Conservation (phyloP, 495 filamentous ascomycete species). For the Penicillium pancosmium region DNA sequence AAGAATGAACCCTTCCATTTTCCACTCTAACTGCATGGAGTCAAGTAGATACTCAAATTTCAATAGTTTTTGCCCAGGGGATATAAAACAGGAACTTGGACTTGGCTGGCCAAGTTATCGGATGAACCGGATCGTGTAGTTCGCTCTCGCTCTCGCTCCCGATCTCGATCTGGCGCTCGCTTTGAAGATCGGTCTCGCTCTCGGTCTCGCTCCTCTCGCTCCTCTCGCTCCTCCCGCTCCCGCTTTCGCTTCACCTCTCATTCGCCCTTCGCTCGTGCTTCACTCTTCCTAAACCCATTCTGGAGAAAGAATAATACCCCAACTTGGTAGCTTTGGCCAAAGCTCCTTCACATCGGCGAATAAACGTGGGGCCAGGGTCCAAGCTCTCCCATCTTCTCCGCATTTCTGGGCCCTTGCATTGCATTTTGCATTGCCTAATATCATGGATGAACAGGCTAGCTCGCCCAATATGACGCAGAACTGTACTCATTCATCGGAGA, state of each 20-base stretch:
- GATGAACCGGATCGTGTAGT: background rate
- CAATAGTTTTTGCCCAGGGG: too few relatives aligned
- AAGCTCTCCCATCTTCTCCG: background rate
- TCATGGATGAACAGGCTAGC: background rate
- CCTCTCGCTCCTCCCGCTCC: background rate
- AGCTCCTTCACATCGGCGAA: background rate
- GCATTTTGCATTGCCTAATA: background rate
- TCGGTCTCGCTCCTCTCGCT: slow-evolving; percentile 7
- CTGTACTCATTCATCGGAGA: background rate
- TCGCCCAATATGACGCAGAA: background rate
- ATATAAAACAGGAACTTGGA: too few relatives aligned
- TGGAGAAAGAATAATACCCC: background rate
- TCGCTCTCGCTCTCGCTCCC: slow-evolving; percentile 3
- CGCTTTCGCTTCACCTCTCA: background rate
- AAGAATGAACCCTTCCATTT: too few relatives aligned
- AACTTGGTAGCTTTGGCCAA: background rate
- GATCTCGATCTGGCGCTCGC: background rate
- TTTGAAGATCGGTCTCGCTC: background rate
- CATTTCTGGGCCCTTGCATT: background rate
- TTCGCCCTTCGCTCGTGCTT: background rate
- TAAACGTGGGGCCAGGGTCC: background rate
- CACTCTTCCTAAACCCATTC: background rate
- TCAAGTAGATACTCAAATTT: too few relatives aligned
- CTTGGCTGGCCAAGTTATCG: too few relatives aligned
- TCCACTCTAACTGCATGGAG: too few relatives aligned